Conservation (phyloP, 345 rosid species). For the Microthlaspi erraticum region DNA sequence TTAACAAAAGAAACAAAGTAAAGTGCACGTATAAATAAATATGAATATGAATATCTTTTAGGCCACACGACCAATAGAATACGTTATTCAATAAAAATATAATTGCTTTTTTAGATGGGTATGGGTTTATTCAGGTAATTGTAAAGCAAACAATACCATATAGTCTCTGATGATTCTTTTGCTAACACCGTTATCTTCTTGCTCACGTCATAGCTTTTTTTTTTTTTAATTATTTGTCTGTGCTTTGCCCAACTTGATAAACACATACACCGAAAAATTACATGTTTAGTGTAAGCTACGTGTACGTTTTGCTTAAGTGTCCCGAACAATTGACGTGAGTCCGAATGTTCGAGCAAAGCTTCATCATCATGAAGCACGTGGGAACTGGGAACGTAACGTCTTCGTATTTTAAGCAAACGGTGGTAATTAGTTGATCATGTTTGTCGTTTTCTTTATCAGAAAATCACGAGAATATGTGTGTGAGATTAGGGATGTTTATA, state of each 20-base stretch:
- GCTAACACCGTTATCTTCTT: conserved; percentile 3
- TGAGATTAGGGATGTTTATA: conserved; percentile 1
- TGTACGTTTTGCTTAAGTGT: conserved; percentile 6
- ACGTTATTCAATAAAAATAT: conserved; percentile 5
- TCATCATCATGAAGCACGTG: conserved; percentile 11
- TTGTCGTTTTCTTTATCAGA: background rate
- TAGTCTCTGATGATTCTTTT: background rate
- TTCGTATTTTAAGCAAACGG: conserved; percentile 13
- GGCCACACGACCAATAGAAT: conserved; percentile 1
- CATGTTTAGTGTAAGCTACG: background rate
- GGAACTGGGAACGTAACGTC: too few relatives aligned
- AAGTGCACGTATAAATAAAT: conserved; percentile 8
- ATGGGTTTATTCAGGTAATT: conserved; percentile 5
- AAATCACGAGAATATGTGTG: background rate
- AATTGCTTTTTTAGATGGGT: background rate
- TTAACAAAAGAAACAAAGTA: conserved; percentile 24
- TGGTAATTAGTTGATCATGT: background rate
- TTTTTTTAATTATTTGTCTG: background rate
- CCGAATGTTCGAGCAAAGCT: background rate
- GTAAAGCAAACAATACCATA: conserved; percentile 3
- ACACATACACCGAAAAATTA: background rate
- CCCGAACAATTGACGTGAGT: background rate
- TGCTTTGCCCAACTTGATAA: conserved; percentile 21
- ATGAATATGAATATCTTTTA: background rate
- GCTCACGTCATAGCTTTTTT: conserved; percentile 8